Evolutionary conservation across 2,329 filamentous ascomycete species (phyloP), one percentile per base, ranked within the genome.

Genomic region (Pseudogymnoascus sp.): DNA sequence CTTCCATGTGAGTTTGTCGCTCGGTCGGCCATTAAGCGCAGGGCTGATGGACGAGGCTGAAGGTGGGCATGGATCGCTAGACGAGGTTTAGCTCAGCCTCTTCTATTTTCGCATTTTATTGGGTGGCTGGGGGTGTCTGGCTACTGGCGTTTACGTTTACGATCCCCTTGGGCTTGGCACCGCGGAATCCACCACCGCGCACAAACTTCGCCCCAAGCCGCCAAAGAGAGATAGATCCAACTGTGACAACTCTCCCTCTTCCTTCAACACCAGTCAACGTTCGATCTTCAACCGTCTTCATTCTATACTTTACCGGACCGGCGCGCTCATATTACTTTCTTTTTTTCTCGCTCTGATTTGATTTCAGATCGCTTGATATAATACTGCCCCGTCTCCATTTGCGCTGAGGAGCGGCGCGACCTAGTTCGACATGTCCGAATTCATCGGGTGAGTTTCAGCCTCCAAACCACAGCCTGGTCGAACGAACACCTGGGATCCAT

Each of bases 391-490:
- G 16, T 56, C 33, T 56, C 50, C 26, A 21, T 13, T 56, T 56
- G 50, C 50, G 50, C 50, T 56, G 50, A 56, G 50, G 50, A 56
- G 50, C 50, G 50, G 50, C 16, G 29, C 50, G 50, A 56, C 50
- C n/a, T 35, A 21, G 50, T 56, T 56, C 50, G 50, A 68, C 59
- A 86, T 85, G 83, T 81, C 82, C 67, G 83, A 85, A 77, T 85
- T 82, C 76, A 84, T 85, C 70, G 83, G 81, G 81, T 84, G 63
- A 72, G 79, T 77, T 65, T 65, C 47, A 66, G 62, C 65, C 66
- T 70, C 64, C 50, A 21, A 19, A 13, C 29, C 29, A 56, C 29
- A 8, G 50, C 50, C 16, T 56, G 16, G 29, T 2, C 63, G 60
- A 50, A 16, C 56, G 62, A 21, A 42, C 38, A 40, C 67, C 62